Conservation (phyloP, 78 protist species). For the Mastigamoeba balamuthi region DNA sequence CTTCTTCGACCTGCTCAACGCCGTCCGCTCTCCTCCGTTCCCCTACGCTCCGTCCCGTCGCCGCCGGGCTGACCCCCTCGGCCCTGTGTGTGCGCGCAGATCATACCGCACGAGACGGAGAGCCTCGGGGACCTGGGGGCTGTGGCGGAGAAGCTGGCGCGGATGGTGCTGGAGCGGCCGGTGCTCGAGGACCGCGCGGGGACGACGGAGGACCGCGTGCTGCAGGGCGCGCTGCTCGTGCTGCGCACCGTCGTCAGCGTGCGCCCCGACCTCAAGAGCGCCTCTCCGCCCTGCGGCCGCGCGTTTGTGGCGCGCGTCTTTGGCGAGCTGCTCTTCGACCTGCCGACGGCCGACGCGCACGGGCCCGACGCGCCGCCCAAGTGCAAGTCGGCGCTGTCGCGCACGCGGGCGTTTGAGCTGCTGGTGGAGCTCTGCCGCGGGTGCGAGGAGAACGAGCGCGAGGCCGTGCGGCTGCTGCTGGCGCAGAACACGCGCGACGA, state of each 20-base stretch:
- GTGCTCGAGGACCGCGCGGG: conserved; percentile 15
- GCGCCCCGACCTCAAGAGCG: neutral
- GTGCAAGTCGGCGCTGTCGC: conserved; percentile 21
- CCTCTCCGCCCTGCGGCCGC: neutral
- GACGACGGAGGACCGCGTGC: conserved; percentile 6
- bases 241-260: neutral
- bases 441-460: conserved; percentile 1
- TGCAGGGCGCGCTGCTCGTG: conserved; percentile 13
- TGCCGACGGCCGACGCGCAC: conserved; percentile 42
- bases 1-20: too few relatives aligned
- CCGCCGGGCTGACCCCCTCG: too few relatives aligned
- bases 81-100: too few relatives aligned
- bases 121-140: too few relatives aligned
- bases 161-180: conserved; percentile 30
- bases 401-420: conserved; percentile 35
- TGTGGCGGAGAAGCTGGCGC: too few relatives aligned
- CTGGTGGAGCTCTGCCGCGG: conserved; percentile 19
- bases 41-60: too few relatives aligned
- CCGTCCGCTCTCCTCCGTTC: too few relatives aligned
- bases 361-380: conserved; percentile 54
- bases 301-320: conserved; percentile 19
- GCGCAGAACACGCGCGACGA: conserved; percentile 30
- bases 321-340: conserved; percentile 38
- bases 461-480: neutral
- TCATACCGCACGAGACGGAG: too few relatives aligned